A percentile compares a stretch with the other conserved stretches of the same genome.
Evolutionary conservation across 208 protist species (phyloP).

Genomic region (Trypanosomatidae sp.): DNA sequence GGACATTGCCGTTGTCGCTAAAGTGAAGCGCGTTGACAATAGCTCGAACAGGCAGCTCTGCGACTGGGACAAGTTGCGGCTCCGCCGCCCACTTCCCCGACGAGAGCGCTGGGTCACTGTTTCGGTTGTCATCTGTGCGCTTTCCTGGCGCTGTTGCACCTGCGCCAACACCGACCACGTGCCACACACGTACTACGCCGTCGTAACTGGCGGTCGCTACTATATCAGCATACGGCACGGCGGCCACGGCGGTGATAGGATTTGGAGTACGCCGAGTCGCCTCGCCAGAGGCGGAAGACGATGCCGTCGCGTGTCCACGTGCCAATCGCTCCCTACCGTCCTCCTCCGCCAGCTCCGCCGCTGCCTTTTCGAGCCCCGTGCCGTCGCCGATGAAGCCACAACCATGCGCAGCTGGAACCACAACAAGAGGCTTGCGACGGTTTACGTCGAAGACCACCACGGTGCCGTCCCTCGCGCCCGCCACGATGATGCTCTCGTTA

Average conservation of each 20-base stretch:
- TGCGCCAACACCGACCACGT: constrained; percentile 28
- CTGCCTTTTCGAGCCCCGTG: constrained; percentile 81
- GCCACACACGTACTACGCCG: constrained; percentile 86
- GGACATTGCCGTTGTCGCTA: constrained; percentile 42
- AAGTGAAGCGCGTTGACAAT: constrained; percentile 81
- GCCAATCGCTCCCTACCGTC: constrained; percentile 7
- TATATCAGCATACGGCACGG: constrained; percentile 82
- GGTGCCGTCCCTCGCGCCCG: constrained; percentile 69
- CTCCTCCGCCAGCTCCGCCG: constrained; percentile 28
- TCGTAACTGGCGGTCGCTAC: constrained; percentile 87
- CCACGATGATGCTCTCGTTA: constrained; percentile 71
- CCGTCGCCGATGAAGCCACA: constrained; percentile 80
- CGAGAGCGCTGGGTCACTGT: not conserved
- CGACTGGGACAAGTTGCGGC: constrained; percentile 49
- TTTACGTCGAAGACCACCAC: constrained; percentile 87
- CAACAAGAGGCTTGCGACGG: constrained; percentile 65
- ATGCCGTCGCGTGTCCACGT: not conserved
- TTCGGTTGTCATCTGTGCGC: constrained; percentile 11
- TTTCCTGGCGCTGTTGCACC: constrained; percentile 18
- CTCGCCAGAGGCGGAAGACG: constrained; percentile 1
- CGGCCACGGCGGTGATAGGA: constrained; percentile 82
- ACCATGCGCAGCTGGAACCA: constrained; percentile 72
- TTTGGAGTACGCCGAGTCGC: constrained; percentile 50
- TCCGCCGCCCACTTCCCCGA: constrained; percentile 5
- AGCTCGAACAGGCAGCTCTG: constrained; percentile 64